Conservation (phyloP, 2,329 filamentous ascomycete species). For the Colletotrichum sidae region DNA sequence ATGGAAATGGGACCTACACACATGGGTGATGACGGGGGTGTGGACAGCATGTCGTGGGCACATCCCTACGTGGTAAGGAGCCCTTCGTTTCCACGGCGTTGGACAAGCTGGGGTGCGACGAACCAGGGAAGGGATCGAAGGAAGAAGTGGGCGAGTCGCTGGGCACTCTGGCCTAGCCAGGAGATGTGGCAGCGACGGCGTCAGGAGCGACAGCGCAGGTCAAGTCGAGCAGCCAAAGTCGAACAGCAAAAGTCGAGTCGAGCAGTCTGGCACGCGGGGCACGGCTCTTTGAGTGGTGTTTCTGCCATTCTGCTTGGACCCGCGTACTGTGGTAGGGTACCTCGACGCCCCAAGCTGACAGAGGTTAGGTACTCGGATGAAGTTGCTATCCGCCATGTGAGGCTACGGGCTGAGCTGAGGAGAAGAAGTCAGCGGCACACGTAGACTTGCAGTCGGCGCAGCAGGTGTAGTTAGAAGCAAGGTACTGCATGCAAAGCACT, state of each 20-base stretch:
- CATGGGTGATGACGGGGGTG: constrained; percentile 34
- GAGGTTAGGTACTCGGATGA: too few species aligned
- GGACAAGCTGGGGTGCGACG: constrained; percentile 34
- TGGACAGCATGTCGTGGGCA: constrained; percentile 34
- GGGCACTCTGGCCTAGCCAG: constrained; percentile 9
- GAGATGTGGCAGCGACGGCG: background rate
- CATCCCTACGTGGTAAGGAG: constrained; percentile 35
- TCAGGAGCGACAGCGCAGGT: background rate
- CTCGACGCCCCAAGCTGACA: too few species aligned
- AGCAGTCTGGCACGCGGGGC: background rate
- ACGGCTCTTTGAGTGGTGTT: background rate
- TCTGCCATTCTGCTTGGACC: constrained; percentile 3
- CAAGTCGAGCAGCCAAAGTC: too few species aligned
- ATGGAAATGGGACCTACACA: constrained; percentile 35
- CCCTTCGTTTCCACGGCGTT: constrained; percentile 35
- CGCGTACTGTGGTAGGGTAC: too few species aligned
- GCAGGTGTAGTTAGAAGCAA: too few species aligned
- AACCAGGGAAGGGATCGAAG: constrained; percentile 36
- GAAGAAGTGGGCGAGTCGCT: constrained; percentile 33
- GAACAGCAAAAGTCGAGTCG: background rate
- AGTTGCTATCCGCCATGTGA: too few species aligned
- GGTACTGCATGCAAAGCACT: too few species aligned
- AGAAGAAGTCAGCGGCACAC: too few species aligned
- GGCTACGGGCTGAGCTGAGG: too few species aligned
- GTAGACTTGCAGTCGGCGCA: too few species aligned